Conservation (phyloP, 2,329 filamentous ascomycete species). For the Xylariales sp. region DNA sequence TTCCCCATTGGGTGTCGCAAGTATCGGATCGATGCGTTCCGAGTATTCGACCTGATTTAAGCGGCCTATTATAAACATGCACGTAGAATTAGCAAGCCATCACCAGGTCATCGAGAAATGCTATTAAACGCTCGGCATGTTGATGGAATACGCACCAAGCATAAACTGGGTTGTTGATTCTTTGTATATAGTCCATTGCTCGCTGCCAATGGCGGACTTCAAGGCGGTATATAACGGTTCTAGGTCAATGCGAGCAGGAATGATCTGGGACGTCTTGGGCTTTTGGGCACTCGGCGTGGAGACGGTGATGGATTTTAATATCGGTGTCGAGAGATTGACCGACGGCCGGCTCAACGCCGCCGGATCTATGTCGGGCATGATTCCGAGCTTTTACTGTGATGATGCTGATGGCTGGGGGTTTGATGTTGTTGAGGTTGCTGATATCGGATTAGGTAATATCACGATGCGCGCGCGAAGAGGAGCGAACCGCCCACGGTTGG, state of each 20-base stretch:
- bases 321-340: conserved; percentile 53
- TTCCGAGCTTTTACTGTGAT: conserved; percentile 9
- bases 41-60: conserved; percentile 60
- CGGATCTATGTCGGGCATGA: conserved; percentile 68
- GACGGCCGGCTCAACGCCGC: conserved; percentile 62
- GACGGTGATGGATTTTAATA: conserved; percentile 55
- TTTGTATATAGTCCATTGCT: conserved; percentile 63
- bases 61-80: conserved; percentile 47
- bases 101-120: too few relatives aligned
- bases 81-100: too few relatives aligned
- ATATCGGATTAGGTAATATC: conserved; percentile 9
- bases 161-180: conserved; percentile 59
- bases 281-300: conserved; percentile 46
- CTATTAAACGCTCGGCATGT: too few relatives aligned
- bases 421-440: background rate
- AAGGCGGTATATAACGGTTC: conserved; percentile 61
- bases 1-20: conserved; percentile 52
- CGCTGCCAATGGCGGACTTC: conserved; percentile 53
- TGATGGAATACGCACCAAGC: conserved; percentile 47
- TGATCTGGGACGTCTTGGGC: conserved; percentile 57
- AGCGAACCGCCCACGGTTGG: background rate
- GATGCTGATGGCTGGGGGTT: conserved; percentile 3
- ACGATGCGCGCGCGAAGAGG: too few relatives aligned
- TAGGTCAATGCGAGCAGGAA: conserved; percentile 63
- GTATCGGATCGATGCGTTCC: conserved; percentile 55